These are phyloP conservation scores for Tricholoma matsutake DNA, from an alignment of 768 basidiomycete genomes.

Conservation along the genomic window DNA sequence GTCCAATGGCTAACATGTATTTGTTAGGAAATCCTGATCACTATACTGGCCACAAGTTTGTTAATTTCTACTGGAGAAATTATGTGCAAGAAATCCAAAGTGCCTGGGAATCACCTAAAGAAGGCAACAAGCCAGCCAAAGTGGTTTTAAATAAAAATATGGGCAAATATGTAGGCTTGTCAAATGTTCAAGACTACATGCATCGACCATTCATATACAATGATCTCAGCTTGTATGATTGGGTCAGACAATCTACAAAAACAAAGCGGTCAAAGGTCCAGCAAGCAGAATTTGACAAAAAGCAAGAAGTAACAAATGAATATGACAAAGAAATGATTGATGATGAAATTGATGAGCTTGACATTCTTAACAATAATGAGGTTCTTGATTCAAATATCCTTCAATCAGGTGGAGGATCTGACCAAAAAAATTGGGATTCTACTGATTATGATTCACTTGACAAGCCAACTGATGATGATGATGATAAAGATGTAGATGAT, in stretches of 20 bases:
- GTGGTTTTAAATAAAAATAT: too few relatives aligned
- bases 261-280: conserved; percentile 12
- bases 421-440: too few relatives aligned
- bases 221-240: conserved; percentile 21
- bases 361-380: too few relatives aligned
- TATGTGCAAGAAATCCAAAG: not conserved
- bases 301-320: not conserved
- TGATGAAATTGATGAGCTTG: too few relatives aligned
- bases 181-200: conserved; percentile 20
- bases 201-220: conserved; percentile 13
- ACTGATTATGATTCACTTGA: too few relatives aligned
- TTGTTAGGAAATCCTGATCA: too few relatives aligned
- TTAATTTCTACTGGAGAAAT: not conserved
- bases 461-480: too few relatives aligned
- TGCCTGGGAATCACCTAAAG: not conserved
- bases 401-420: too few relatives aligned
- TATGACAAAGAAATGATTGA: not conserved
- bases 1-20: too few relatives aligned
- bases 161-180: conserved; percentile 16
- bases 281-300: not conserved
- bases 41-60: too few relatives aligned
- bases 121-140: conserved; percentile 12
- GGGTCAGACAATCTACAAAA: conserved; percentile 27
- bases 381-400: too few relatives aligned
- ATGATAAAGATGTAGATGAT: too few relatives aligned